Evolutionary conservation across 345 rosid genomes (phyloP).

Genomic region (Aurinia saxatilis): DNA sequence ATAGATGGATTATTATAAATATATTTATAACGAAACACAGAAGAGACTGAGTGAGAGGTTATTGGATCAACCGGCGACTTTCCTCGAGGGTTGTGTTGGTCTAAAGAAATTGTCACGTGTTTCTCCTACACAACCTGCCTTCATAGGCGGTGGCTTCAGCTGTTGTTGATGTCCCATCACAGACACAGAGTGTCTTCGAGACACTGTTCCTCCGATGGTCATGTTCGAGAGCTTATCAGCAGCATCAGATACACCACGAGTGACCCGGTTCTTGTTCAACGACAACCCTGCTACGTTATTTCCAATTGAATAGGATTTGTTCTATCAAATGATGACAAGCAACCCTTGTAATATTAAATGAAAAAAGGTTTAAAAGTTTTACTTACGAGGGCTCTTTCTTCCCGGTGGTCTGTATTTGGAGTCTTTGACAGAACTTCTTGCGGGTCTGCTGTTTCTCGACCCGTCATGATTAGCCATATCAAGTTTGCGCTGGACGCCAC

Average conservation of each 20-base stretch:
- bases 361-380: neutral
- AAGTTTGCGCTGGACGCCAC: conserved; percentile 64
- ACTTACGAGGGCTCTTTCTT: conserved; percentile 76
- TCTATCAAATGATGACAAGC: neutral
- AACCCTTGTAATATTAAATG: neutral
- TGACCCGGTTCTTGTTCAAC: conserved; percentile 33
- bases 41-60: conserved; percentile 4
- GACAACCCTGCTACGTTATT: conserved; percentile 23
- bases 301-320: neutral
- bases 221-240: conserved; percentile 47
- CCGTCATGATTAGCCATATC: conserved; percentile 62
- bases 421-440: conserved; percentile 40
- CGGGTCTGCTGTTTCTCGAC: conserved; percentile 37
- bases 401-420: conserved; percentile 68
- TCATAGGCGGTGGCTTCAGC: conserved; percentile 48
- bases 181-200: conserved; percentile 36
- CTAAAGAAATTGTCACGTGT: conserved; percentile 44
- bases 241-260: conserved; percentile 41
- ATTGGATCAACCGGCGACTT: conserved; percentile 45
- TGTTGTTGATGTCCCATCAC: conserved; percentile 24
- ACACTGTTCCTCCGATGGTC: conserved; percentile 35
- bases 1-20: neutral
- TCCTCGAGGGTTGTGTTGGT: conserved; percentile 47
- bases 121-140: conserved; percentile 59
- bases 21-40: neutral